phyloP scores from a whole-genome alignment of 1,139 yeast genomes.

The Sugiyamaella novakii region DNA sequence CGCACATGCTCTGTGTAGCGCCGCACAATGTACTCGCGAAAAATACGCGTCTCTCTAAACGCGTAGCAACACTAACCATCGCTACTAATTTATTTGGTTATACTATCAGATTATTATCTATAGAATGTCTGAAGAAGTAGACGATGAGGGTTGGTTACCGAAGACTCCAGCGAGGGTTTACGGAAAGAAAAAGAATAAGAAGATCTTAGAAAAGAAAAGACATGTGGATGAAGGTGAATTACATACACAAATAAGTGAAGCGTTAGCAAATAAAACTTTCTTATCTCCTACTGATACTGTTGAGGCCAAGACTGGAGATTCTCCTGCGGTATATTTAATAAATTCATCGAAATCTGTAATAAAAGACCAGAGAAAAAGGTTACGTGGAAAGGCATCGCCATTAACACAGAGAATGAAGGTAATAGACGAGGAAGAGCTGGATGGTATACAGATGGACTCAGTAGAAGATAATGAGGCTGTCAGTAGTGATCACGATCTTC shows the following conservation, averaged over 20 bases:
- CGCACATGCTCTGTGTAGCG: too few relatives aligned
- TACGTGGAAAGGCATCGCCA: constrained; percentile 6
- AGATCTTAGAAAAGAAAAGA: not conserved
- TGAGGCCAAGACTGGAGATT: not conserved
- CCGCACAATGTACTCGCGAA: too few relatives aligned
- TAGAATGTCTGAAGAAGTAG: not conserved
- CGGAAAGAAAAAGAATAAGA: constrained; percentile 3
- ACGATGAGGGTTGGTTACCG: not conserved
- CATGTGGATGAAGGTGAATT: too few relatives aligned
- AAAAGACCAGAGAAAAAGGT: constrained; percentile 4
- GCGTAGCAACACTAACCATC: too few relatives aligned
- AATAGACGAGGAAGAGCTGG: constrained; percentile 6
- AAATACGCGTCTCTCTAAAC: too few relatives aligned
- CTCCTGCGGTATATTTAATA: not conserved
- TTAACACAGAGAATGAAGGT: constrained; percentile 4
- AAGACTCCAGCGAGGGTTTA: constrained; percentile 14
- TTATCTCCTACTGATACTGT: constrained; percentile 1
- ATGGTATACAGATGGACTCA: not conserved
- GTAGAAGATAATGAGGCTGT: not conserved
- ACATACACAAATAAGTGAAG: too few relatives aligned
- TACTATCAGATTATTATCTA: too few relatives aligned
- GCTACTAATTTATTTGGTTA: too few relatives aligned
- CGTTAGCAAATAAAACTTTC: too few relatives aligned
- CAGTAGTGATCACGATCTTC: not conserved
- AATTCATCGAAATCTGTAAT: constrained; percentile 4